Evolutionary conservation across 305 asterid genomes (phyloP).

Genomic region (Rubia occidens): DNA sequence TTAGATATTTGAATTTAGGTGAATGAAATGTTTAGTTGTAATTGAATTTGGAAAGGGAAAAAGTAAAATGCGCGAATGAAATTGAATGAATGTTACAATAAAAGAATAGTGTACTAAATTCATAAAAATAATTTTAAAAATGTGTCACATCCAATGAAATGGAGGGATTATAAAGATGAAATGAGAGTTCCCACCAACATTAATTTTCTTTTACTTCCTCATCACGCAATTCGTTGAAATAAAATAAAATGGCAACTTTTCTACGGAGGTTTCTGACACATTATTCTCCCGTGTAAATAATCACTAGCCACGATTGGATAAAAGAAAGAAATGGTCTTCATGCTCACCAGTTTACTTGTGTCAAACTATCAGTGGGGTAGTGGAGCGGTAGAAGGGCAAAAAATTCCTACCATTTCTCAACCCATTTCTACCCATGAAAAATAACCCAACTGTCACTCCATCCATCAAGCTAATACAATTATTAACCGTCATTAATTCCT

Average conservation of each 20-base stretch:
- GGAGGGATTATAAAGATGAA: slow-evolving; percentile 23
- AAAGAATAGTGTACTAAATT: too few relatives aligned
- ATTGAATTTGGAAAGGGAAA: too few relatives aligned
- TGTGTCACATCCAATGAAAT: too few relatives aligned
- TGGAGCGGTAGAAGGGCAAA: slow-evolving; percentile 26
- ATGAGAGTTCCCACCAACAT: slow-evolving; percentile 2
- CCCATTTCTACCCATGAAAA: slow-evolving; percentile 24
- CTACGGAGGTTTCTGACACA: background rate
- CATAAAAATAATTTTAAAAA: too few relatives aligned
- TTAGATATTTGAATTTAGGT: too few relatives aligned
- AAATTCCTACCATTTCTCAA: slow-evolving; percentile 9
- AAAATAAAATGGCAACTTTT: background rate
- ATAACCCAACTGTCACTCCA: background rate
- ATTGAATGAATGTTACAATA: too few relatives aligned
- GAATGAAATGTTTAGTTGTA: too few relatives aligned
- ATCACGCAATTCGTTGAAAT: too few relatives aligned
- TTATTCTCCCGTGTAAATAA: background rate
- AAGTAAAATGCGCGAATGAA: too few relatives aligned
- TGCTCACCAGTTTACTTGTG: background rate
- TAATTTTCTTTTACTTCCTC: too few relatives aligned
- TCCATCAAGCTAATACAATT: background rate
- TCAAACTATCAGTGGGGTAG: background rate
- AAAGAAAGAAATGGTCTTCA: background rate
- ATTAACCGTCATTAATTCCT: too few relatives aligned
- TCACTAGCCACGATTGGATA: background rate